Base-by-base conservation (phyloP, 2,329 filamentous ascomycete species). In the Paraconiothyrium brasiliense region DNA sequence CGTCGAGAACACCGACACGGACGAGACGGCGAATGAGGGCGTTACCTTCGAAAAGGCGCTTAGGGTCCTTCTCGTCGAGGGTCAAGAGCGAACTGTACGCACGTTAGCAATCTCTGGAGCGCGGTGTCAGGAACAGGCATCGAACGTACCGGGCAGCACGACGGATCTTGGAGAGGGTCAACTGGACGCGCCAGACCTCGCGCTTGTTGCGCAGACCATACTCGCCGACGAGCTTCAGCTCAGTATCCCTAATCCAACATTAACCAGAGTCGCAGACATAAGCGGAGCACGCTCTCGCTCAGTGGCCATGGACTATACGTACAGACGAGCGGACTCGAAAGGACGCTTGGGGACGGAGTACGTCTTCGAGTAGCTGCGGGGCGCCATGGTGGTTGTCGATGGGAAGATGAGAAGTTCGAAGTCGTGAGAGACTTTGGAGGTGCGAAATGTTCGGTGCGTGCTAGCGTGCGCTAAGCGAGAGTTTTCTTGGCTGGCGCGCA, bases 131-230 rank as follows among this genome's bases (percentile, higher is more conserved):
- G 2, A 3, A 37, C 35, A 37, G 13, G 3, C 6, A 39, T 46
- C 14, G 30, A 57, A 77, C 89, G 79, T 92, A 97, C 94, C 95
- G 95, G 83, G 95, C 95, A 91, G 95, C 95, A 97, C 95, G 95
- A 94, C 95, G 95, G 81, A 99, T 99, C 91, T 98, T 98, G 87
- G 95, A 98, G 82, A 99, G 91, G 81, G 94, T 97, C 85, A 99
- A 91, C 89, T 93, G 91, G 86, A 99, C 95, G 86, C 95, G 93
- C 95, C 95, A 99, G 82, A 99, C 95, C 89, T 99, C 95, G 89
- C 95, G 94, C 93, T 99, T 99, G 90, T 99, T 99, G 86, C 94
- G 92, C 80, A 99, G 93, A 86, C 95, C 95, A 89, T 96, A 99
- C 88, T 99, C 95, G 86, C 95, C 95, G 80, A 99, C 94, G 85